Conservation (phyloP, 345 rosid genomes). For the Citrus cavaleriei region DNA sequence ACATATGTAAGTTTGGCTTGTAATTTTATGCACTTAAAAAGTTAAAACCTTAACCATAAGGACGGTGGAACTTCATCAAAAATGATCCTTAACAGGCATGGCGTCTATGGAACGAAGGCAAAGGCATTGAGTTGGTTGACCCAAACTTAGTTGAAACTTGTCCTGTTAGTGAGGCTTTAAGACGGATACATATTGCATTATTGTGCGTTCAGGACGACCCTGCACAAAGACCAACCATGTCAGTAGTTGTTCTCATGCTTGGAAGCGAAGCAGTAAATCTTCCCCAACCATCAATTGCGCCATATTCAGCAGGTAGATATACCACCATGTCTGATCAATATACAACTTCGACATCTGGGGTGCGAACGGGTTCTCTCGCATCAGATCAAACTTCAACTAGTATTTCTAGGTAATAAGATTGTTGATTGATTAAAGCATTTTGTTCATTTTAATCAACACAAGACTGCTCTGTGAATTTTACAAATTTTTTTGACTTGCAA, state of each 20-base stretch:
- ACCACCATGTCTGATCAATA: constrained; percentile 20
- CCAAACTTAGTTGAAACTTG: constrained; percentile 14
- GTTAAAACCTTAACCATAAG: neutral
- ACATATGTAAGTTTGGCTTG: constrained; percentile 26
- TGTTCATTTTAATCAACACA: neutral
- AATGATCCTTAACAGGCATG: constrained; percentile 36
- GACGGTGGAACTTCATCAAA: neutral
- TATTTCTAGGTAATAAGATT: constrained; percentile 15
- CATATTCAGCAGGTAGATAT: constrained; percentile 24
- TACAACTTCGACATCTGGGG: constrained; percentile 13
- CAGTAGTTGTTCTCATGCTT: constrained; percentile 44
- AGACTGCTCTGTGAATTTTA: neutral
- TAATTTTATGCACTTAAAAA: neutral
- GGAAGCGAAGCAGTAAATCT: constrained; percentile 32
- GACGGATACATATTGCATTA: constrained; percentile 44
- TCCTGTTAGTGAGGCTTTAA: constrained; percentile 22
- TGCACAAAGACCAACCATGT: constrained; percentile 40
- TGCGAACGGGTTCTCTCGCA: constrained; percentile 5
- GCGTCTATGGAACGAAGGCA: constrained; percentile 36
- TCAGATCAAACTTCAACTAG: constrained; percentile 32
- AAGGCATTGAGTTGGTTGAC: constrained; percentile 35
- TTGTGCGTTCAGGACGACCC: constrained; percentile 50
- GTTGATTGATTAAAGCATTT: neutral
- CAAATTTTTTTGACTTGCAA: neutral
- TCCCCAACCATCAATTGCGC: constrained; percentile 31